Evolutionary conservation across 2,329 filamentous ascomycete species (phyloP).

Genomic region (Calonectria fujianensis): DNA sequence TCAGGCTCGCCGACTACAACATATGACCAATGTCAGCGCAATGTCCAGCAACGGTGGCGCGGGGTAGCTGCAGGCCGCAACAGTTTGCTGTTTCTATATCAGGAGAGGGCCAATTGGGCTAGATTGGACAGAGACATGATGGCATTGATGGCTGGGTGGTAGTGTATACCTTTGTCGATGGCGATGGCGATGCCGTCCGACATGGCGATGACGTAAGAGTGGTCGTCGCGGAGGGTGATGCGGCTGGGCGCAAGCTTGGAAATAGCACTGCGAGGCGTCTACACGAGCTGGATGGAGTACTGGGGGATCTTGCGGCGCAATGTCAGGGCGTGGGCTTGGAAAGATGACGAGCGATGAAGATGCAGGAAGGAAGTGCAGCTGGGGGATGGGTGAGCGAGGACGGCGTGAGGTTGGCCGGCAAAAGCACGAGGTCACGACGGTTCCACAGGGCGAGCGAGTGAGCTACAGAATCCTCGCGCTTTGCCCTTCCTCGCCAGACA

Average conservation of each 20-base stretch:
- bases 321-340: slow-evolving; percentile 36
- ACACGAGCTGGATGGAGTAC: slow-evolving; percentile 37
- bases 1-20: slow-evolving; percentile 56
- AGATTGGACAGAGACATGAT: slow-evolving; percentile 26
- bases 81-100: slow-evolving; percentile 15
- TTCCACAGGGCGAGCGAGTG: slow-evolving; percentile 50
- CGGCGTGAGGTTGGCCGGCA: slow-evolving; percentile 52
- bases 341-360: slow-evolving; percentile 43
- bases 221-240: slow-evolving; percentile 47
- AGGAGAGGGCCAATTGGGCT: slow-evolving; percentile 45
- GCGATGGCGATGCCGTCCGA: slow-evolving; percentile 60
- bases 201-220: slow-evolving; percentile 61
- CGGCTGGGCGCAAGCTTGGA: slow-evolving; percentile 39
- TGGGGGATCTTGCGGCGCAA: slow-evolving; percentile 36
- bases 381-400: slow-evolving; percentile 48
- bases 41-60: slow-evolving; percentile 5
- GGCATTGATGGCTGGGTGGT: slow-evolving; percentile 45
- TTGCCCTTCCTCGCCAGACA: slow-evolving; percentile 33
- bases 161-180: slow-evolving; percentile 60
- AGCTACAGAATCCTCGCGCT: slow-evolving; percentile 35
- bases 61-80: neutral
- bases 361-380: slow-evolving; percentile 46
- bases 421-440: slow-evolving; percentile 57
- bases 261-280: slow-evolving; percentile 29
- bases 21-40: slow-evolving; percentile 43